These are phyloP conservation scores for Pugionium cornutum DNA, from an alignment of 345 rosid species.

Conservation along the genomic window DNA sequence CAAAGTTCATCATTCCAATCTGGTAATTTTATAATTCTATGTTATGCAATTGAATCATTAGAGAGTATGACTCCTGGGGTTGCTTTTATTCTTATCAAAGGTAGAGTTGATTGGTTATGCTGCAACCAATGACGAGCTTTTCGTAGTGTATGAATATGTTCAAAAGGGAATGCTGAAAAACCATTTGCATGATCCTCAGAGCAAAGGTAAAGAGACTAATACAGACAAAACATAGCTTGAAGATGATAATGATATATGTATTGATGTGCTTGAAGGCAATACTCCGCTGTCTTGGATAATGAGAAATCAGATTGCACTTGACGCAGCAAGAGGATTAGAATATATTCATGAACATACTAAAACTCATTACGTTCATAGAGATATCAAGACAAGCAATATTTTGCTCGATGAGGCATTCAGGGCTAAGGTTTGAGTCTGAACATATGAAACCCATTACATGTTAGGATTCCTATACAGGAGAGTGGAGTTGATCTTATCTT, in stretches of 20 bases:
- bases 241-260: background rate
- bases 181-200: conserved; percentile 89
- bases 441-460: background rate
- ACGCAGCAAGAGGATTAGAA: conserved; percentile 91
- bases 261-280: conserved; percentile 56
- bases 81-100: conserved; percentile 60
- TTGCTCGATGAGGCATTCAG: conserved; percentile 79
- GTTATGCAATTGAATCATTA: background rate
- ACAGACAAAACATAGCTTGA: conserved; percentile 4
- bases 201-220: conserved; percentile 59
- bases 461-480: conserved; percentile 17
- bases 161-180: conserved; percentile 82
- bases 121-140: conserved; percentile 72
- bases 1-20: conserved; percentile 94
- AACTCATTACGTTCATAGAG: conserved; percentile 93
- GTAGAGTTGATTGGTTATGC: conserved; percentile 96
- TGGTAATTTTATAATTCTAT: conserved; percentile 53
- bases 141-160: conserved; percentile 87
- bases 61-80: conserved; percentile 40
- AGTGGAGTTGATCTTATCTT: conserved; percentile 10
- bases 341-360: conserved; percentile 97
- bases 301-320: conserved; percentile 90
- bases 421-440: conserved; percentile 66
- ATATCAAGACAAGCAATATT: conserved; percentile 93
- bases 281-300: conserved; percentile 86